Evolutionary conservation across 2,329 filamentous ascomycete genomes (phyloP).

Genomic region (Epichloe scottii): DNA sequence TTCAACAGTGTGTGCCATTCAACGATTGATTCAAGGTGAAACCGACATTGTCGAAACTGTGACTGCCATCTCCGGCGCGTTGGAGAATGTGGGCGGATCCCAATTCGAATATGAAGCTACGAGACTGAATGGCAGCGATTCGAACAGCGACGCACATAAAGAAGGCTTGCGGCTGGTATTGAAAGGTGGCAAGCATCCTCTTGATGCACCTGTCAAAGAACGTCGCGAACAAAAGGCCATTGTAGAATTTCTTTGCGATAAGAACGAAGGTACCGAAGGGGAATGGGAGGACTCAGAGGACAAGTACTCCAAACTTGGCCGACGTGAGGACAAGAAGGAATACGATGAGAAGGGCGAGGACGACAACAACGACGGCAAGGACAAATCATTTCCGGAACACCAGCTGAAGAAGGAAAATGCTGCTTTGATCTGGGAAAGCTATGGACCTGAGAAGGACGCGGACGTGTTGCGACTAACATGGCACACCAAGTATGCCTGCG

Average conservation of each 20-base stretch:
- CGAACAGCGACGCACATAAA: conserved; percentile 50
- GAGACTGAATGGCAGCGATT: conserved; percentile 51
- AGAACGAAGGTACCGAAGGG: conserved; percentile 59
- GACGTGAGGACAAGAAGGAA: conserved; percentile 5
- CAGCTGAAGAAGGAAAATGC: conserved; percentile 43
- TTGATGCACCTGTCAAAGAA: conserved; percentile 37
- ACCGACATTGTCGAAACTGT: conserved; percentile 40
- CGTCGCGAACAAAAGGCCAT: conserved; percentile 58
- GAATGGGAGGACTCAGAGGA: conserved; percentile 44
- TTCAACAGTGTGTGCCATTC: conserved; percentile 59
- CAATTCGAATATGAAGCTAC: conserved; percentile 53
- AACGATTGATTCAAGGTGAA: conserved; percentile 40
- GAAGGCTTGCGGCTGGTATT: conserved; percentile 64
- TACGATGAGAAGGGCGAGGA: conserved; percentile 24
- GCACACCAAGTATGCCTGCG: conserved; percentile 80
- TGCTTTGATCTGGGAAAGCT: conserved; percentile 66
- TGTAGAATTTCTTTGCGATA: conserved; percentile 76
- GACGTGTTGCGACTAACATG: conserved; percentile 65
- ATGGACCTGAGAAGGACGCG: conserved; percentile 45
- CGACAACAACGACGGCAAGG: conserved; percentile 19
- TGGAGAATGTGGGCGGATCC: conserved; percentile 43
- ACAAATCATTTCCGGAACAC: conserved; percentile 31
- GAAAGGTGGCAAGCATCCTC: conserved; percentile 41
- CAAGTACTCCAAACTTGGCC: conserved; percentile 5
- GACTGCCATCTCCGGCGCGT: conserved; percentile 64